These are phyloP conservation scores for Colletotrichum incanum DNA, from an alignment of 2,329 filamentous ascomycete species.

Conservation along the genomic window DNA sequence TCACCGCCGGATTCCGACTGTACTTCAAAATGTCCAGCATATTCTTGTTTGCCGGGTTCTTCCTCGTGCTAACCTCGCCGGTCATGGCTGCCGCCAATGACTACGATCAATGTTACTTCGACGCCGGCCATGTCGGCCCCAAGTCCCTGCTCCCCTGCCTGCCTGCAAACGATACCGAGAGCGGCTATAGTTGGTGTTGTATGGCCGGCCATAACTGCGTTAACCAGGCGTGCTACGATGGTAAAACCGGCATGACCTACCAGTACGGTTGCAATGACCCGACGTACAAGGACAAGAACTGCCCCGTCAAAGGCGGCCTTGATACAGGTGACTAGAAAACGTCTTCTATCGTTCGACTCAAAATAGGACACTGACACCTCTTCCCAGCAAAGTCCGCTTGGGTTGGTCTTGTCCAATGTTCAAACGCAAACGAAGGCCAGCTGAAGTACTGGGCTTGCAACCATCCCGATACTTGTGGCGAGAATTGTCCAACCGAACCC, in stretches of 20 bases:
- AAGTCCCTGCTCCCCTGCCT: constrained; percentile 24
- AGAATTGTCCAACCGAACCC: constrained; percentile 13
- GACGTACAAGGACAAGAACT: constrained; percentile 35
- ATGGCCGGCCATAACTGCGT: constrained; percentile 30
- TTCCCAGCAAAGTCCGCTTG: constrained; percentile 37
- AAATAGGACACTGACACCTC: neutral
- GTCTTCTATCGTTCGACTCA: too few relatives aligned
- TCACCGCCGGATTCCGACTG: neutral
- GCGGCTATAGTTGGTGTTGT: constrained; percentile 33
- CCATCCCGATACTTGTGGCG: constrained; percentile 38
- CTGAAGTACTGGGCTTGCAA: constrained; percentile 37
- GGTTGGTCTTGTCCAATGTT: constrained; percentile 36
- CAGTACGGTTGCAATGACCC: constrained; percentile 41
- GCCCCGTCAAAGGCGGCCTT: constrained; percentile 27
- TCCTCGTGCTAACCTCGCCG: neutral
- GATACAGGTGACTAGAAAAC: constrained; percentile 4
- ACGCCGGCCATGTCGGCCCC: constrained; percentile 18
- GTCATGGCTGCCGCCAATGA: neutral
- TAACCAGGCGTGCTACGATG: constrained; percentile 27
- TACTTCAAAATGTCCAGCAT: neutral
- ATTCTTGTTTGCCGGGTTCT: neutral
- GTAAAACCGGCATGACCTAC: constrained; percentile 16
- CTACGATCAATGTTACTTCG: constrained; percentile 38
- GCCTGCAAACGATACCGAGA: constrained; percentile 2
- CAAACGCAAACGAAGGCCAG: constrained; percentile 28